Base-by-base conservation (phyloP, 345 rosid species). In the Populus alba region DNA sequence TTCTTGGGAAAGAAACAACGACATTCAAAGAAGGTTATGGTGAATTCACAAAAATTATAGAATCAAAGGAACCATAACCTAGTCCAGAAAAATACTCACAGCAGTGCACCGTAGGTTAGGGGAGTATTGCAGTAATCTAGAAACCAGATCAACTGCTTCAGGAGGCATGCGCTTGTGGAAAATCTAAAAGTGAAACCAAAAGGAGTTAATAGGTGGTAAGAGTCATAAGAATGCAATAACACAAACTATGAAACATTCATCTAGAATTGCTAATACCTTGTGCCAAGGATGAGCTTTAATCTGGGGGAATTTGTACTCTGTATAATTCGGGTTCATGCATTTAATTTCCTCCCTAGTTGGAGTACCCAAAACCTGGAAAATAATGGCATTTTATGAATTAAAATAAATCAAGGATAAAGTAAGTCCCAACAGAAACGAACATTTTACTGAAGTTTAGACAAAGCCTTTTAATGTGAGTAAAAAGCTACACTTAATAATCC, bases 201-300 rank as follows among this genome's bases (percentile, higher is more conserved):
- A 70, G 39, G 29, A 41, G 12, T 73, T 70, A 22, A 59, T 31
- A 29, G 37, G 49, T n/a, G 8, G 23, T 3, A 31, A 43, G 8
- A 31, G 51, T 27, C 7, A 45, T 2, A 35, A 49, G 8, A 27
- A 35, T 9, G 10, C 55, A 63, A 22, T 15, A 29, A 73, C 71
- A 72, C 43, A 71, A 73, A 53, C 68, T 15, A 41, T 23, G 53
- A 65, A 23, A 68, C 25, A 5, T 74, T 73, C 61, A 43, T 17
- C 33, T 69, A 38, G 63, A 35, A 75, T 75, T 43, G 38, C 59
- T 49, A 22, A 38, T 87, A 95, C 99, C 97, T 96, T 95, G 83
- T 95, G 99, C 99, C 99, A 95, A 5, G 99, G 99, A 81, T 93
- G 99, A 79, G 99, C 99, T 83, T 95, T 95, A 47, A 95, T 95